These are phyloP conservation scores for Hanseniaspora valbyensis DNA, from an alignment of 805 yeast genomes.

Conservation along the genomic window DNA sequence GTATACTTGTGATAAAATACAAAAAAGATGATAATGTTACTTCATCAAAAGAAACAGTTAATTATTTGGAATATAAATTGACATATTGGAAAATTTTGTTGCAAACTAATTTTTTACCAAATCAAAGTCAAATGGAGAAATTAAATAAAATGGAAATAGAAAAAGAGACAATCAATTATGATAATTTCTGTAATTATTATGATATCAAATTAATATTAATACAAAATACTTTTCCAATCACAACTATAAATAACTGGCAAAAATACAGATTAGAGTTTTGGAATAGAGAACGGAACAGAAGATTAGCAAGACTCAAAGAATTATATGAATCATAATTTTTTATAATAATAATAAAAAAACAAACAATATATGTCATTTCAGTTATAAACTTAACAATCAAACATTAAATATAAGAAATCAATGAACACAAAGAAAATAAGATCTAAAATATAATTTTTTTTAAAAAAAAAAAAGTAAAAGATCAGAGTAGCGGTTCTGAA, in stretches of 20 bases:
- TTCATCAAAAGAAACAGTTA: conserved; percentile 21
- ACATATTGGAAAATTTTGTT: conserved; percentile 14
- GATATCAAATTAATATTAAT: conserved; percentile 73
- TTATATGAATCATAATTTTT: conserved; percentile 16
- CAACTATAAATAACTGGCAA: conserved; percentile 90
- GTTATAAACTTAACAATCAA: background rate
- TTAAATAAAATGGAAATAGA: background rate
- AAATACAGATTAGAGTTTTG: conserved; percentile 86
- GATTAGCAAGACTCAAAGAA: conserved; percentile 30
- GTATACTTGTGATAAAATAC: conserved; percentile 3
- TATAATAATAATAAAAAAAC: background rate
- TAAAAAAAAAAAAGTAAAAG: background rate
- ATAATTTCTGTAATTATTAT: conserved; percentile 14
- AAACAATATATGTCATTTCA: conserved; percentile 4
- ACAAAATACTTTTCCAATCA: conserved; percentile 71
- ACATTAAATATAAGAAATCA: background rate
- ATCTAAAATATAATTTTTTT: too few relatives aligned
- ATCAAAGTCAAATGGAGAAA: conserved; percentile 3
- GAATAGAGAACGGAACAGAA: conserved; percentile 67
- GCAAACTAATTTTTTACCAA: conserved; percentile 13
- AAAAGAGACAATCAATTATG: conserved; percentile 7
- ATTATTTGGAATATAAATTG: conserved; percentile 14
- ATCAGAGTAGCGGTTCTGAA: conserved; percentile 18
- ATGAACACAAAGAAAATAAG: background rate
- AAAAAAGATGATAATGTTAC: conserved; percentile 19